Base-by-base conservation (phyloP, 371 early-diverging fungal species). In the Mortierella sp. region DNA sequence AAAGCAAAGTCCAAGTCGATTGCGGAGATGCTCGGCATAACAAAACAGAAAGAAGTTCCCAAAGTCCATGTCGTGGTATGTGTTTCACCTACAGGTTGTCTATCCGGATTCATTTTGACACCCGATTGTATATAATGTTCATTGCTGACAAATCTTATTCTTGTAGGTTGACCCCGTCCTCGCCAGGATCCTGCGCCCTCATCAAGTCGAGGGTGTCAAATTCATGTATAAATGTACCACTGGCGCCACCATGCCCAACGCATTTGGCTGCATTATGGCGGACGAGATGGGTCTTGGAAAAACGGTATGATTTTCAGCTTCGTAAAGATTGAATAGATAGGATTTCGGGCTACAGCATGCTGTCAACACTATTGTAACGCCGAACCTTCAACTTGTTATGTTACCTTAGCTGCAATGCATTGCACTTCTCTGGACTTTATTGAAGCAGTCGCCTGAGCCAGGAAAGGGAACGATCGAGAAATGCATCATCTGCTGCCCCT, bases 281-380 rank as follows among this genome's bases (percentile, higher is more conserved):
- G 99, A 98, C 86, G 99, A 98, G 83, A 98, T 98, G 98, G 98
- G 98, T 35, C 85, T 98, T 18, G 98, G 98, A 28, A 98, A 98
- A 83, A 97, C 98, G 5, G 90, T 91, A 88, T 64, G 87, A 45
- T 16, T 37, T 40, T 72, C 39, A 10, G 35, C 30, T 39, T 45
- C 20, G 45, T 1, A 52, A 22, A 8, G 14, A 18, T 14, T 47
- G 9, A 5, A 5, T 47, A 5, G 14, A 47, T 47, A 20, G 5
- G 49, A 5, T 20, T 14, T 47, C 20, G 20, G 20, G 14, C 20
- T 5, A 20, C 5, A 47, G 20, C 49, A 14, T 20, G 49, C 16
- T 47, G 20, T 20, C 49, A 12, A 45, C 47, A 47, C 20, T 18
- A 14, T 66, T 57, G 37, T 66, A 32, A 32, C 22, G 10, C 37